Evolutionary conservation across 1,139 yeast species (phyloP), one percentile per base, ranked within the genome.

Genomic region (Suhomyces taliae): DNA sequence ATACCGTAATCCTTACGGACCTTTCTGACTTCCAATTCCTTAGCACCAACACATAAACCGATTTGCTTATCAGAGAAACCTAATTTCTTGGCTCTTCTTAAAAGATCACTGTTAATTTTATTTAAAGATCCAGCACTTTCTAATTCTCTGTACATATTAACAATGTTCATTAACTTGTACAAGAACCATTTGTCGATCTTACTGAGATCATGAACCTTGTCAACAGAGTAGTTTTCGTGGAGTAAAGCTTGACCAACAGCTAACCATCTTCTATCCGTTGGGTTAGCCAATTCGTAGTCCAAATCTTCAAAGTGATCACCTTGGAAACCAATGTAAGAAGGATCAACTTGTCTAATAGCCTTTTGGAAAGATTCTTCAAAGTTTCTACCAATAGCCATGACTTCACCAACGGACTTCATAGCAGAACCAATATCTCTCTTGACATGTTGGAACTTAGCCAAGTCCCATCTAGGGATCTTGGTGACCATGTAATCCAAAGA

Each of bases 381-480:
- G 59, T 84, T 93, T 74, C 99, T 86, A 62, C 99, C 99, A 65
- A 93, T 93, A 47, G 97, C 95, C 99, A 93, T 93, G 51, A 93
- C 99, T 72, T 93, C 99, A 69, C 99, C 99, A 49, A 93, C 99
- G 40, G 98, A 91, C 72, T 93, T 93, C 99, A 93, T 93, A 43
- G 97, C 85, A 29, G 97, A 89, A 40, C 97, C 96, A 65, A 91
- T 87, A 58, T 87, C 90, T 67, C 96, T 83, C 67, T 89, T 86
- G 52, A 91, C 98, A 64, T 90, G 95, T 68, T 89, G 95, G 78
- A 93, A 93, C 77, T 93, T 93, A 54, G 93, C 74, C 69, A 93
- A 78, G 76, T 93, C 99, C 99, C 99, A 93, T 73, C 97, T 85
- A 60, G 99, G 99, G 61, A 93, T 90, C 79, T 93, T 93, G 60